These are phyloP conservation scores for Cyclotella choctawhatcheeana DNA, from an alignment of 108 stramenopile genomes.

Conservation along the genomic window DNA sequence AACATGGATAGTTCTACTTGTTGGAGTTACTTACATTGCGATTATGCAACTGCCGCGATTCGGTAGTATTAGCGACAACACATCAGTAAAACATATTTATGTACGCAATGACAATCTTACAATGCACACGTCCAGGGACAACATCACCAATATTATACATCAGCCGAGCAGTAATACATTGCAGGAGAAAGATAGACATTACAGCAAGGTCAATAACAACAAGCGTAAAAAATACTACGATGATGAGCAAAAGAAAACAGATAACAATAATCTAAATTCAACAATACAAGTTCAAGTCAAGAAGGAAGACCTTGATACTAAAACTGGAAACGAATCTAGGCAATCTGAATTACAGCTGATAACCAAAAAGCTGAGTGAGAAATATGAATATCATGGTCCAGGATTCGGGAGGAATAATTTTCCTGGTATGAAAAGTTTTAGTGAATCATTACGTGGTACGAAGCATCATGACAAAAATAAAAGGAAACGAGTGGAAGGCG, in stretches of 20 bases:
- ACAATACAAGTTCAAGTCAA: background rate
- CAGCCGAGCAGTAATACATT: background rate
- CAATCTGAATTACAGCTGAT: background rate
- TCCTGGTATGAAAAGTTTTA: background rate
- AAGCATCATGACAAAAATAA: background rate
- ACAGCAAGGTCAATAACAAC: background rate
- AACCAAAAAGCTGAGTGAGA: background rate
- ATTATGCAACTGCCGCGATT: background rate
- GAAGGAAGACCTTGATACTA: background rate
- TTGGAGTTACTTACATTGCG: background rate
- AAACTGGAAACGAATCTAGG: background rate
- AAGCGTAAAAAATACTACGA: background rate
- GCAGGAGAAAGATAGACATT: background rate
- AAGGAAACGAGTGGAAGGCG: background rate
- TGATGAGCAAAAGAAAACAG: background rate
- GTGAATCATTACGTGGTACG: background rate
- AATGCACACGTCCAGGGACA: background rate
- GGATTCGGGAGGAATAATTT: constrained; percentile 1
- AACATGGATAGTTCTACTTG: too few species aligned
- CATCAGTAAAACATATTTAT: background rate
- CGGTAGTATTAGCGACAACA: background rate
- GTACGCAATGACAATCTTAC: background rate
- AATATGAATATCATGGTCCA: background rate
- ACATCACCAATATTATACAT: background rate
- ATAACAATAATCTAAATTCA: background rate